Conservation (phyloP, 257 asterid genomes). For the Lithospermum erythrorhizon region DNA sequence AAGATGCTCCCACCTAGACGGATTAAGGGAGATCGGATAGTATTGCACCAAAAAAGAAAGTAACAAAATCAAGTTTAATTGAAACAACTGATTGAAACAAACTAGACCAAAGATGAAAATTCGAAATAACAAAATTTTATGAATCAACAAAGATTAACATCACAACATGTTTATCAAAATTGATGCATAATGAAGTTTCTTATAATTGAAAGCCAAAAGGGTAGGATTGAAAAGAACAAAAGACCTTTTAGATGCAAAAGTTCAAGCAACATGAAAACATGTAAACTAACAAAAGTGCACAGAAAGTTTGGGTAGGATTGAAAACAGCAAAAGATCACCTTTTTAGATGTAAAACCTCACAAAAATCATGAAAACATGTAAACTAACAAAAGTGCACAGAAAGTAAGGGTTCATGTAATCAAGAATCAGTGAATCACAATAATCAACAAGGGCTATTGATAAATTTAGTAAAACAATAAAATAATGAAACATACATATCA, state of each 20-base stretch:
- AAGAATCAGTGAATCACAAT: not conserved
- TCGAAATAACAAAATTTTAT: not conserved
- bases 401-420: not conserved
- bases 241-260: not conserved
- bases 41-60: constrained; percentile 23
- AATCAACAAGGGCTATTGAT: not conserved
- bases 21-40: too few relatives aligned
- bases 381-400: constrained; percentile 6
- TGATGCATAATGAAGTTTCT: not conserved
- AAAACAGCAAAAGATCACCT: not conserved
- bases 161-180: not conserved
- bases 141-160: too few relatives aligned
- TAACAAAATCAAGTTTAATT: too few relatives aligned
- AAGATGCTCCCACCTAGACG: too few relatives aligned
- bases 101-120: not conserved
- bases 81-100: not conserved
- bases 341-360: not conserved
- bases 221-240: not conserved
- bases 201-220: not conserved
- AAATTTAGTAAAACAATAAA: not conserved
- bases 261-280: not conserved
- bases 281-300: not conserved
- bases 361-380: not conserved
- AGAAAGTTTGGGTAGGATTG: not conserved
- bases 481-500: constrained; percentile 5